Conservation (phyloP, 768 basidiomycete species). For the Boletus sp. region DNA sequence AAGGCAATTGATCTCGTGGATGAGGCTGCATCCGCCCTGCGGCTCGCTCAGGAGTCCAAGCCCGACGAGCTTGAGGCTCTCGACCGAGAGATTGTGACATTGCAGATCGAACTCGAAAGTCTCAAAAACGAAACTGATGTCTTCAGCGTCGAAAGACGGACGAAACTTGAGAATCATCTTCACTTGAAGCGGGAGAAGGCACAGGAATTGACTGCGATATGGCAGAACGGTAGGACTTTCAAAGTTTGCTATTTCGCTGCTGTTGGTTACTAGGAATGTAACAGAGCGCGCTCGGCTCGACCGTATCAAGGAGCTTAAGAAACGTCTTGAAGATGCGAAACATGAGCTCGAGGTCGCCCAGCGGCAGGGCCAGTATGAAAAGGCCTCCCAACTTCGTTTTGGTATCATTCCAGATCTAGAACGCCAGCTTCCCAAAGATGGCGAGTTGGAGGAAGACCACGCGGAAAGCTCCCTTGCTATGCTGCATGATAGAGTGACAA, state of each 20-base stretch:
- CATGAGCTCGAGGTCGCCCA: constrained; percentile 86
- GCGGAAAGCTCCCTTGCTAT: constrained; percentile 50
- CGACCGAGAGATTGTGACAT: constrained; percentile 79
- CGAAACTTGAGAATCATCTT: constrained; percentile 65
- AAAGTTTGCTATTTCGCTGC: not conserved
- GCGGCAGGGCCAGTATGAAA: constrained; percentile 83
- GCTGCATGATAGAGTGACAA: constrained; percentile 84
- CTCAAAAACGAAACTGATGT: constrained; percentile 86
- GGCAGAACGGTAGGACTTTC: constrained; percentile 59
- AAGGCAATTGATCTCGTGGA: constrained; percentile 93
- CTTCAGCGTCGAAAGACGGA: constrained; percentile 73
- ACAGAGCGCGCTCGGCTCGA: constrained; percentile 68
- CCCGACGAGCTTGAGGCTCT: constrained; percentile 82
- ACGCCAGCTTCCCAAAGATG: constrained; percentile 59
- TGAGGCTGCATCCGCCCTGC: constrained; percentile 85
- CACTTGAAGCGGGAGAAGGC: constrained; percentile 62
- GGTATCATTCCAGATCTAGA: constrained; percentile 82
- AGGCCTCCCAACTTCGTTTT: constrained; percentile 80
- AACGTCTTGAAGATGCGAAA: constrained; percentile 78
- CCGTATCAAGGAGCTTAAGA: constrained; percentile 68
- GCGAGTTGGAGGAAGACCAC: constrained; percentile 44
- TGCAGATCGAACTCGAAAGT: constrained; percentile 88
- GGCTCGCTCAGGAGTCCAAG: constrained; percentile 86
- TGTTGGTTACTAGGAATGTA: not conserved
- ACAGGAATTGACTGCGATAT: constrained; percentile 56